Percentiles rank a stretch among this genome's conserved stretches.
phyloP scores from a whole-genome alignment of 768 basidiomycete genomes.

The Pholiota microspora region DNA sequence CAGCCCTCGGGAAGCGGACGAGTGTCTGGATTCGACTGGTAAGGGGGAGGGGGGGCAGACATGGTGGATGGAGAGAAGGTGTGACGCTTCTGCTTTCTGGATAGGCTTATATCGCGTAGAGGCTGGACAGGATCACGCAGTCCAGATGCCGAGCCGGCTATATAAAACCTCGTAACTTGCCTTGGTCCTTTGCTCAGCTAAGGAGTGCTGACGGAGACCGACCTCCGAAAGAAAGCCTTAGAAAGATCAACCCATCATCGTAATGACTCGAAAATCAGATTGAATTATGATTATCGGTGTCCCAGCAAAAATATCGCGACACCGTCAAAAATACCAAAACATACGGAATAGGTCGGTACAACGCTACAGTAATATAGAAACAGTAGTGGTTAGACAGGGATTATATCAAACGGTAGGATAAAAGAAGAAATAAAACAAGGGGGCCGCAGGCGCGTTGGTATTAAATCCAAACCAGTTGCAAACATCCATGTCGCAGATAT shows the following conservation, averaged over 20 bases:
- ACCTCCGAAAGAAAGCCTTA: not conserved
- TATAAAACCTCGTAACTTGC: not conserved
- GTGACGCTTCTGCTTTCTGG: not conserved
- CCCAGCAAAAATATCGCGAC: conserved; percentile 19
- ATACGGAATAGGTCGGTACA: conserved; percentile 15
- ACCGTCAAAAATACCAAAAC: conserved; percentile 18
- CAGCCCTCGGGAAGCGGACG: conserved; percentile 67
- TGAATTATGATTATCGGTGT: conserved; percentile 23
- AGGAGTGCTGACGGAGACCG: not conserved
- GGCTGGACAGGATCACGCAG: conserved; percentile 30
- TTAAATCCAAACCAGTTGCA: conserved; percentile 6
- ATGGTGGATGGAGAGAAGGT: conserved; percentile 20
- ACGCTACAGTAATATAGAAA: conserved; percentile 24
- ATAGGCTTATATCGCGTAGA: conserved; percentile 14
- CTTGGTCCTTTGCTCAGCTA: not conserved
- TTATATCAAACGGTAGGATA: conserved; percentile 24
- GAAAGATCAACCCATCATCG: not conserved
- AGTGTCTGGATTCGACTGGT: conserved; percentile 49
- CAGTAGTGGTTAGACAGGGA: conserved; percentile 21
- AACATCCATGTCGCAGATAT: conserved; percentile 1
- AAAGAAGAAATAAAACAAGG: conserved; percentile 17
- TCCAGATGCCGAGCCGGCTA: conserved; percentile 1
- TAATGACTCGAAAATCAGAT: not conserved
- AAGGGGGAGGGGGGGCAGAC: conserved; percentile 47
- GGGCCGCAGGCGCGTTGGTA: conserved; percentile 2